Conservation (phyloP, 73 alveolate genomes). For the Stentor roeselii region DNA sequence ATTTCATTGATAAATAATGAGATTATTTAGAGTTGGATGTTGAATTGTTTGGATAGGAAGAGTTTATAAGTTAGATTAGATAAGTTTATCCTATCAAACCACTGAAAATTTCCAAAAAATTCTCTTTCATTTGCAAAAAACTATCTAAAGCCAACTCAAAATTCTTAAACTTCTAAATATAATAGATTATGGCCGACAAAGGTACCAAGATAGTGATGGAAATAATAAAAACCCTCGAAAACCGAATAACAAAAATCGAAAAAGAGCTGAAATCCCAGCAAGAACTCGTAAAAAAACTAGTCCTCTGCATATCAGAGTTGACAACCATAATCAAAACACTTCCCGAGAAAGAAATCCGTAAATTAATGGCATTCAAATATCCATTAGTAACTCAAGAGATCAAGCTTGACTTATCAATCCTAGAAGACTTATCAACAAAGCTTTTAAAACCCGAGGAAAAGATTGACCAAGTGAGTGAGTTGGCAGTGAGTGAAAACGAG, state of each 20-base stretch:
- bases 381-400: background rate
- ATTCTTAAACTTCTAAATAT: background rate
- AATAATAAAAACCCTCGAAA: background rate
- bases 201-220: background rate
- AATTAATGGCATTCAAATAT: background rate
- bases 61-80: no score
- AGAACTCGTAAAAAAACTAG: background rate
- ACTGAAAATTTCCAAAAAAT: no score
- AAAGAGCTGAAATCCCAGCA: conserved; percentile 1
- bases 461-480: background rate
- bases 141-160: background rate
- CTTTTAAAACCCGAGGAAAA: background rate
- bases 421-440: background rate
- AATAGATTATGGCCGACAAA: background rate
- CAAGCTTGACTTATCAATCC: background rate
- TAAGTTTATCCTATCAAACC: no score
- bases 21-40: no score
- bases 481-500: background rate
- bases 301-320: background rate
- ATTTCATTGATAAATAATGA: no score
- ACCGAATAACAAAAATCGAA: background rate
- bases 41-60: no score
- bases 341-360: background rate
- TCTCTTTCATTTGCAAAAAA: no score
- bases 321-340: background rate